These are phyloP conservation scores for Rutstroemia sp. DNA, from an alignment of 2,329 filamentous ascomycete species.

Conservation along the genomic window DNA sequence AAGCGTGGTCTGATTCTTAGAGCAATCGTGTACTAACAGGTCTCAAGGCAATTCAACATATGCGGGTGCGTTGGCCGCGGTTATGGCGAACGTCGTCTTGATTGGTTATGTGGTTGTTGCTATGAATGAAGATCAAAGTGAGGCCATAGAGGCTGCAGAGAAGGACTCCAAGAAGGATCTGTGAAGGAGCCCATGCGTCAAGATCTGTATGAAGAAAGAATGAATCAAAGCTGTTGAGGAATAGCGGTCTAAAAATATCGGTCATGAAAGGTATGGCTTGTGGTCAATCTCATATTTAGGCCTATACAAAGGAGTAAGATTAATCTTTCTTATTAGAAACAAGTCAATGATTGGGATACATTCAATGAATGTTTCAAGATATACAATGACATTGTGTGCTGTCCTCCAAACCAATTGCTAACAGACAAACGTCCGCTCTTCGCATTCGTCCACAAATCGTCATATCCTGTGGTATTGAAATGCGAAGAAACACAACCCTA, in stretches of 20 bases:
- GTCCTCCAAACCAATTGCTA: too few relatives aligned
- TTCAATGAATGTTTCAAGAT: conserved; percentile 1
- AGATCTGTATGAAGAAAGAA: neutral
- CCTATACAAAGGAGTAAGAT: neutral
- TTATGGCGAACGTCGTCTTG: conserved; percentile 87
- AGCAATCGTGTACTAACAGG: neutral
- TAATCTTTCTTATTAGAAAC: neutral
- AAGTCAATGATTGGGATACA: neutral
- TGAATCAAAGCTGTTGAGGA: neutral
- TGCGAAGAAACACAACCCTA: conserved; percentile 7
- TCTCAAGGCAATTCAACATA: conserved; percentile 74
- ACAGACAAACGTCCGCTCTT: neutral
- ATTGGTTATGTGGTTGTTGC: conserved; percentile 88
- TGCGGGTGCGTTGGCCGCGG: conserved; percentile 75
- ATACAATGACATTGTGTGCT: neutral
- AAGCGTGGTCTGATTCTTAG: neutral
- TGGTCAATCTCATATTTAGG: neutral
- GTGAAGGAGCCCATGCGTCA: neutral
- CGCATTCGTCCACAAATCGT: neutral
- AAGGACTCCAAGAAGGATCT: conserved; percentile 29
- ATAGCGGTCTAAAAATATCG: neutral
- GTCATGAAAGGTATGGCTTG: conserved; percentile 7
- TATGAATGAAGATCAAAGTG: conserved; percentile 70
- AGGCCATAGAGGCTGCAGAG: conserved; percentile 34
- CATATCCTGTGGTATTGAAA: neutral